Evolutionary conservation across 305 asterid genomes (phyloP).

Genomic region (Euphrasia arctica): DNA sequence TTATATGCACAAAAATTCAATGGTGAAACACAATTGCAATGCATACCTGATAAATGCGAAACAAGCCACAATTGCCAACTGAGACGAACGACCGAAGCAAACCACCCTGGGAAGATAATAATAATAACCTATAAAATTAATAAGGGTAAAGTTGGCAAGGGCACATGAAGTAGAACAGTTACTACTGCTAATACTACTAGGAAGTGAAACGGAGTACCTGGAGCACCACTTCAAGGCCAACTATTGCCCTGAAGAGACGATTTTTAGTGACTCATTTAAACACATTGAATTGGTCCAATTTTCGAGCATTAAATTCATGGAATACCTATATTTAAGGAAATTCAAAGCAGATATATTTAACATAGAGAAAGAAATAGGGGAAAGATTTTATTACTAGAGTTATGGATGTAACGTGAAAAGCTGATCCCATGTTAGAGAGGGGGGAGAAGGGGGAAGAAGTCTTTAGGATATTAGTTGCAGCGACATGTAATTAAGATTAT

Average conservation of each 20-base stretch:
- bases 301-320: conserved; percentile 93
- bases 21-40: neutral
- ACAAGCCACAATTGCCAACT: conserved; percentile 67
- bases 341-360: conserved; percentile 11
- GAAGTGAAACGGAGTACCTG: conserved; percentile 52
- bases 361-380: neutral
- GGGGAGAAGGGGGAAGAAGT: no score
- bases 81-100: conserved; percentile 44
- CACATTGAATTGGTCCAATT: conserved; percentile 86
- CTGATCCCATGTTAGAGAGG: no score
- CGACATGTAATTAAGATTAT: no score
- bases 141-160: conserved; percentile 13
- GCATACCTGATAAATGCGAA: conserved; percentile 49
- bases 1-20: neutral
- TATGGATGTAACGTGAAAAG: no score
- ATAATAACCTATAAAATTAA: conserved; percentile 40
- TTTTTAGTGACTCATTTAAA: conserved; percentile 67
- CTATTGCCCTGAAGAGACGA: conserved; percentile 70
- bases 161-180: conserved; percentile 11
- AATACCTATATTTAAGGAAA: conserved; percentile 47
- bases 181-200: neutral
- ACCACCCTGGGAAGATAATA: conserved; percentile 53
- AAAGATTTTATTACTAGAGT: no score
- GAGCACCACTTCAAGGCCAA: conserved; percentile 65
- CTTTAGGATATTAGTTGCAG: no score